Conservation (phyloP, 805 yeast genomes). For the Yueomyces sinensis region DNA sequence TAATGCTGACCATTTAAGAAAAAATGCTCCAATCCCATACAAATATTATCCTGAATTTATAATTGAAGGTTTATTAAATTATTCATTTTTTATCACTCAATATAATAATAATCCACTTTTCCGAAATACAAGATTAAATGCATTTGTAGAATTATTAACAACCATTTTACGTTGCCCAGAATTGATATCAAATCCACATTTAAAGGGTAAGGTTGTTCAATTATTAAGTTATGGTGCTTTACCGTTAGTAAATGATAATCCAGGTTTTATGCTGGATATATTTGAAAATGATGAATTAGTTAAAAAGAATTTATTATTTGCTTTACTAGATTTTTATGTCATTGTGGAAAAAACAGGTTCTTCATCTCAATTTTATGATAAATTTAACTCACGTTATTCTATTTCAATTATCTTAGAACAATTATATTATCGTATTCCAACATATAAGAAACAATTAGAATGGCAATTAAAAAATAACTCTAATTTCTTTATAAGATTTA, state of each 20-base stretch:
- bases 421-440: slow-evolving; percentile 57
- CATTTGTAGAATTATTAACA: slow-evolving; percentile 59
- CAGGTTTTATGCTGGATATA: slow-evolving; percentile 62
- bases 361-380: slow-evolving; percentile 88
- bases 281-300: slow-evolving; percentile 55
- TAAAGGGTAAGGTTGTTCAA: slow-evolving; percentile 76
- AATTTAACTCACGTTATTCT: slow-evolving; percentile 80
- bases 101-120: slow-evolving; percentile 46
- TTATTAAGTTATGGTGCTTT: slow-evolving; percentile 63
- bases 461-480: slow-evolving; percentile 54
- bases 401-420: slow-evolving; percentile 73
- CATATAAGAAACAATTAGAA: slow-evolving; percentile 56
- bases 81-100: slow-evolving; percentile 47
- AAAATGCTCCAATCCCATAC: slow-evolving; percentile 61
- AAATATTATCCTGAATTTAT: slow-evolving; percentile 75
- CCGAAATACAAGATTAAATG: slow-evolving; percentile 36
- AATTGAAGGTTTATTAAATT: slow-evolving; percentile 69
- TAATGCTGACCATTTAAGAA: slow-evolving; percentile 56
- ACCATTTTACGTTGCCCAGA: slow-evolving; percentile 75
- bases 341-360: slow-evolving; percentile 95
- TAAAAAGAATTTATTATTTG: slow-evolving; percentile 55
- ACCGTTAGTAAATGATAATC: slow-evolving; percentile 39
- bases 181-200: slow-evolving; percentile 80
- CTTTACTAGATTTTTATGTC: slow-evolving; percentile 80
- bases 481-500: slow-evolving; percentile 80